phyloP scores from a whole-genome alignment of 768 basidiomycete genomes.

The Porphyrellus cyaneotinctus region DNA sequence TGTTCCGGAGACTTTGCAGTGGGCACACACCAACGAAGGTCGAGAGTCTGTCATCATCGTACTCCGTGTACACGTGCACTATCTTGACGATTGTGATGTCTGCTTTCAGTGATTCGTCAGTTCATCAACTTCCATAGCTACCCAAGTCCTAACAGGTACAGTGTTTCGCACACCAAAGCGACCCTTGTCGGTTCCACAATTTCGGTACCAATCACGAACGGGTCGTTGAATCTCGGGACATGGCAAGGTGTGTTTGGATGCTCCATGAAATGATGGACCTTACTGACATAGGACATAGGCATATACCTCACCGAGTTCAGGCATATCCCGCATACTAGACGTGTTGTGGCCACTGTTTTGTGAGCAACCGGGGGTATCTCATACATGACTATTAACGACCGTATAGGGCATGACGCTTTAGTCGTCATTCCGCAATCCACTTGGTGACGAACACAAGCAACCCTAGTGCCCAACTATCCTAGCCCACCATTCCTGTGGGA shows the following conservation, averaged over 20 bases:
- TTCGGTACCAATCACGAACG: slow-evolving; percentile 79
- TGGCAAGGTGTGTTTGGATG: slow-evolving; percentile 70
- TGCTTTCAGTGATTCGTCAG: slow-evolving; percentile 68
- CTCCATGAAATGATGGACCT: neutral
- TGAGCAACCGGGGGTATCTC: slow-evolving; percentile 32
- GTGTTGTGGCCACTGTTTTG: slow-evolving; percentile 80
- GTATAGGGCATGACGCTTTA: slow-evolving; percentile 11
- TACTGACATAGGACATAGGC: slow-evolving; percentile 36
- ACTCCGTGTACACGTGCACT: neutral
- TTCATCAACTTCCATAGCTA: neutral
- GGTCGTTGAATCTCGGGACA: slow-evolving; percentile 75
- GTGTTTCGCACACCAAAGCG: slow-evolving; percentile 89
- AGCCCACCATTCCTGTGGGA: neutral
- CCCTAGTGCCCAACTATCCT: neutral
- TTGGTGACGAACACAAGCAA: neutral
- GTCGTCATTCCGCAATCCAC: neutral
- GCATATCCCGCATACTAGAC: slow-evolving; percentile 58
- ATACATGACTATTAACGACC: neutral
- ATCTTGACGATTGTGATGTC: slow-evolving; percentile 4
- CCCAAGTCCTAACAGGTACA: slow-evolving; percentile 25
- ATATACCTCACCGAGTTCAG: slow-evolving; percentile 89
- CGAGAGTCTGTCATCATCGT: slow-evolving; percentile 56
- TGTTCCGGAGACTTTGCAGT: slow-evolving; percentile 78
- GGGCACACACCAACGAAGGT: slow-evolving; percentile 89
- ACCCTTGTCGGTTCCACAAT: slow-evolving; percentile 81